These are phyloP conservation scores for Striga hermonthica DNA, from an alignment of 305 asterid genomes.

Conservation along the genomic window DNA sequence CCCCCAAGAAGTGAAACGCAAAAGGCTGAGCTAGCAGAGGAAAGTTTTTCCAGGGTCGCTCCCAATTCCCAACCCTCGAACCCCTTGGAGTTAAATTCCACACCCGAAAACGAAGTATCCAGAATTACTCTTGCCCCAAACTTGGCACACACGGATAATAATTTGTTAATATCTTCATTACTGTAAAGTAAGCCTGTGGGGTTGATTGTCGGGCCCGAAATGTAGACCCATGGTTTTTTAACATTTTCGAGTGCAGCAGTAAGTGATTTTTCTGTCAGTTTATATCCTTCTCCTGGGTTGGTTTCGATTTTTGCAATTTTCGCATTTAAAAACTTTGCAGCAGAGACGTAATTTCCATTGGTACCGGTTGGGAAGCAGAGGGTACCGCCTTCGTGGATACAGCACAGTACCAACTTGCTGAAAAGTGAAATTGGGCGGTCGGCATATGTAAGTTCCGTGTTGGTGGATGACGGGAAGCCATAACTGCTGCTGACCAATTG, in stretches of 20 bases:
- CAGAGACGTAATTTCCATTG: slow-evolving; percentile 79
- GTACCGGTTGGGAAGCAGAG: slow-evolving; percentile 88
- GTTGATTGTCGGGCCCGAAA: slow-evolving; percentile 83
- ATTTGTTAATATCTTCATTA: slow-evolving; percentile 66
- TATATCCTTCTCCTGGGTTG: slow-evolving; percentile 57
- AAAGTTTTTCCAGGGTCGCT: slow-evolving; percentile 51
- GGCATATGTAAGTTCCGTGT: slow-evolving; percentile 68
- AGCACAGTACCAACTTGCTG: slow-evolving; percentile 81
- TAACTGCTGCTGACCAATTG: slow-evolving; percentile 56
- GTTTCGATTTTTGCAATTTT: slow-evolving; percentile 56
- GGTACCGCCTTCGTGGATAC: slow-evolving; percentile 82
- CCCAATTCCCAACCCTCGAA: slow-evolving; percentile 68
- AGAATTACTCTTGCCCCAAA: slow-evolving; percentile 73
- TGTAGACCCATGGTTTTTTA: slow-evolving; percentile 80
- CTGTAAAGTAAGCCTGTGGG: slow-evolving; percentile 86
- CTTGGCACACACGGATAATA: slow-evolving; percentile 65
- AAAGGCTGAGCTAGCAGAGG: slow-evolving; percentile 52
- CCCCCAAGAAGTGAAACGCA: slow-evolving; percentile 81
- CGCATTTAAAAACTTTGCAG: slow-evolving; percentile 78
- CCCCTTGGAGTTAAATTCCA: slow-evolving; percentile 56
- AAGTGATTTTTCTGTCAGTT: slow-evolving; percentile 65
- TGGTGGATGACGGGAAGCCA: slow-evolving; percentile 52
- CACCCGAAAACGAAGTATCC: slow-evolving; percentile 90
- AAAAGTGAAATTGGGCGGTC: slow-evolving; percentile 74
- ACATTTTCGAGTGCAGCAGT: slow-evolving; percentile 44